phyloP scores from a whole-genome alignment of 371 early-diverging fungal species.

The Mortierella sp. region DNA sequence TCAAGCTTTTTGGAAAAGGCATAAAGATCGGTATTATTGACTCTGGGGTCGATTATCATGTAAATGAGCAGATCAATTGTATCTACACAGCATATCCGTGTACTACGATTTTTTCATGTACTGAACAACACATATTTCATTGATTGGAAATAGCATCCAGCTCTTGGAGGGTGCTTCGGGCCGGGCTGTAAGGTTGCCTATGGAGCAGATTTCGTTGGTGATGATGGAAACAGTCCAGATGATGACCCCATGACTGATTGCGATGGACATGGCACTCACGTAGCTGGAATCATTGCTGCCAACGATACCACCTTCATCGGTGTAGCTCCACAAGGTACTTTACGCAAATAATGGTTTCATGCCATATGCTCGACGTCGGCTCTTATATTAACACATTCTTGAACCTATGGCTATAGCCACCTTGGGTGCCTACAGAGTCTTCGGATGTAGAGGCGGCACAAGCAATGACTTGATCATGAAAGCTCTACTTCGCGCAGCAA shows the following conservation, averaged over 20 bases:
- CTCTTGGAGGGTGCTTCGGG: constrained; percentile 77
- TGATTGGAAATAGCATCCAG: constrained; percentile 56
- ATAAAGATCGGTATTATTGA: constrained; percentile 54
- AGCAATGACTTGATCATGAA: constrained; percentile 72
- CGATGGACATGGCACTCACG: constrained; percentile 73
- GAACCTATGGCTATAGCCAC: constrained; percentile 51
- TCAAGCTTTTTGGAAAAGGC: constrained; percentile 46
- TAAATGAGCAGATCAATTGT: neutral
- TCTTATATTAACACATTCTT: neutral
- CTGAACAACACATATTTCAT: neutral
- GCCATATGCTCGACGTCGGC: neutral
- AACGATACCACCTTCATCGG: constrained; percentile 63
- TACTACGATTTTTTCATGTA: neutral
- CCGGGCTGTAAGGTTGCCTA: constrained; percentile 67
- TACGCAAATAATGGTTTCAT: neutral
- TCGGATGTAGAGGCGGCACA: constrained; percentile 73
- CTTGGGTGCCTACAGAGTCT: constrained; percentile 72
- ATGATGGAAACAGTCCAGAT: constrained; percentile 58
- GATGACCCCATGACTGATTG: constrained; percentile 71
- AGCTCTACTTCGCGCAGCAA: constrained; percentile 69
- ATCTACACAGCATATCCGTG: neutral
- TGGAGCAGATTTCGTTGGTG: constrained; percentile 75
- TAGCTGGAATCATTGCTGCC: constrained; percentile 64
- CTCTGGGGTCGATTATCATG: constrained; percentile 52
- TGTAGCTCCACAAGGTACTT: constrained; percentile 68